Evolutionary conservation across 2,329 filamentous ascomycete species (phyloP), one percentile per base, ranked within the genome.

Genomic region (Xylaria arbuscula): DNA sequence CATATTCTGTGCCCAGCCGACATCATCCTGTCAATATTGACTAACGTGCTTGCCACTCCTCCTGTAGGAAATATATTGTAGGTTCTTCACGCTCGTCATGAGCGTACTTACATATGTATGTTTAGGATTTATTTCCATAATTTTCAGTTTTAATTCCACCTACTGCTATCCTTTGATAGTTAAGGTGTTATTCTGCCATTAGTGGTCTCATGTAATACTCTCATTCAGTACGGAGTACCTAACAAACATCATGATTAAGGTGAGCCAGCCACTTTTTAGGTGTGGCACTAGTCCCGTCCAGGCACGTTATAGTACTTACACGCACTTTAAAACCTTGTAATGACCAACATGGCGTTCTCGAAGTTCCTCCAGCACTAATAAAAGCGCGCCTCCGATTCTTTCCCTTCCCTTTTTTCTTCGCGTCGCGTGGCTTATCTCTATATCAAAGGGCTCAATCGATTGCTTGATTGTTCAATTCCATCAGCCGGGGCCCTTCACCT

Each of bases 341-440:
- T 28, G 28, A 3, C 28, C 28, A 17, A 10, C 7, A n/a, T 32
- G 24, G 11, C 2, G 32, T 5, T 4, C 24, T n/a, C 7, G 2
- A n/a, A 60, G 38, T 40, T 48, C 38, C 48, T 66, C n/a, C n/a
- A n/a, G n/a, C n/a, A n/a, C n/a, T n/a, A 56, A 53, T 53, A 53
- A 47, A 65, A n/a, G 67, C 69, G 69, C 69, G 69, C 66, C 51
- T 62, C 48, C 63, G 45, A 62, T 63, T 67, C 67, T 64, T 62
- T 62, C 47, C 32, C 60, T 58, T 47, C 42, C 38, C 13, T 45
- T 45, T 45, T 53, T 58, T 63, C 68, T 70, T 70, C 69, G 69
- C 69, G 69, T 71, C 69, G 69, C 69, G 67, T 71, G 69, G 67
- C 66, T 70, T 66, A 65, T 61, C 59, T 66, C 10, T 45, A 50